Evolutionary conservation across 2,329 filamentous ascomycete species (phyloP).

Genomic region (Thermoascus crustaceus): DNA sequence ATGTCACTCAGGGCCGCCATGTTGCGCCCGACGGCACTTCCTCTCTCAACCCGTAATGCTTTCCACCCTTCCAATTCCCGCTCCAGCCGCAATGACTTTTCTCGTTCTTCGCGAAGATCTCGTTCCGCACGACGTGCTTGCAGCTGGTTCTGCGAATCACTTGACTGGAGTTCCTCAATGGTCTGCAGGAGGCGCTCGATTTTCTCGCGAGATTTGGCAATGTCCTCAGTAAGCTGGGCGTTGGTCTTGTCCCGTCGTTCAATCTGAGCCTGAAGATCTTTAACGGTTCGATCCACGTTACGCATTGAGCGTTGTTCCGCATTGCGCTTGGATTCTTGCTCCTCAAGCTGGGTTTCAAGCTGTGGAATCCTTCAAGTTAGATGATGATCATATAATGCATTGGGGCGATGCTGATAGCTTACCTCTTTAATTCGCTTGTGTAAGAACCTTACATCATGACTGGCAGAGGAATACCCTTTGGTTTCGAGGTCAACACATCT

Average conservation of each 20-base stretch:
- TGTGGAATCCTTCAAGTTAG: slow-evolving; percentile 33
- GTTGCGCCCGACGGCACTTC: slow-evolving; percentile 24
- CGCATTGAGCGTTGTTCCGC: slow-evolving; percentile 80
- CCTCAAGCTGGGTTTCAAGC: slow-evolving; percentile 81
- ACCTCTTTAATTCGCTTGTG: slow-evolving; percentile 94
- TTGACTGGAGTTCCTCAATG: slow-evolving; percentile 88
- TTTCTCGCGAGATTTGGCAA: slow-evolving; percentile 79
- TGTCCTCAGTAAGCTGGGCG: slow-evolving; percentile 69
- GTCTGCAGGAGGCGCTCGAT: slow-evolving; percentile 79
- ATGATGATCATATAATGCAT: slow-evolving; percentile 2
- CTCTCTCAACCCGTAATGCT: slow-evolving; percentile 57
- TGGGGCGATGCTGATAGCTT: slow-evolving; percentile 30
- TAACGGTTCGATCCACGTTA: slow-evolving; percentile 87
- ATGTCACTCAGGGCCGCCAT: slow-evolving; percentile 31
- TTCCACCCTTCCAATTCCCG: slow-evolving; percentile 82
- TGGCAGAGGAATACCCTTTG: slow-evolving; percentile 89
- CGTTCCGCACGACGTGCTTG: slow-evolving; percentile 77
- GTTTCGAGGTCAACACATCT: slow-evolving; percentile 89
- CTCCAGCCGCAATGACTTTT: slow-evolving; percentile 73
- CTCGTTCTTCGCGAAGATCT: slow-evolving; percentile 79
- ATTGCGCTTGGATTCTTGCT: slow-evolving; percentile 68
- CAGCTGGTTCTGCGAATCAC: slow-evolving; percentile 73
- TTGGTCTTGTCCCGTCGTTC: slow-evolving; percentile 89
- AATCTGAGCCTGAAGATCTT: slow-evolving; percentile 85
- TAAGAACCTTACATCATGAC: slow-evolving; percentile 90